These are phyloP conservation scores for Pseudogymnoascus sp. DNA, from an alignment of 2,329 filamentous ascomycete genomes.

Conservation along the genomic window DNA sequence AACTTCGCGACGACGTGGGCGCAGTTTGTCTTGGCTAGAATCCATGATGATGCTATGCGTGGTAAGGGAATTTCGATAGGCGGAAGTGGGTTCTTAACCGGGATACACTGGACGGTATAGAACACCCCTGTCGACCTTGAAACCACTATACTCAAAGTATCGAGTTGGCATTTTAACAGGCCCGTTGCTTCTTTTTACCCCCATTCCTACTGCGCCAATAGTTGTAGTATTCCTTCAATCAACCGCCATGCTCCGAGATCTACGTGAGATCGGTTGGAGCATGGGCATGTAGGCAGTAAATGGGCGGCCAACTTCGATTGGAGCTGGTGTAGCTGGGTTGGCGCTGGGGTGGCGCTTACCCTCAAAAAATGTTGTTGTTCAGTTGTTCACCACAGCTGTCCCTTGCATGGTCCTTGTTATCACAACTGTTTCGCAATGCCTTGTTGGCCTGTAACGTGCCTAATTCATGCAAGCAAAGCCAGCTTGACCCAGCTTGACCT, in stretches of 20 bases:
- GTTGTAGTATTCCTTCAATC: not conserved
- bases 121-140: constrained; percentile 6
- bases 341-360: not conserved
- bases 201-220: not conserved
- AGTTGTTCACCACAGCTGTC: not conserved
- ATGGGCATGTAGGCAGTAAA: not conserved
- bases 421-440: constrained; percentile 1
- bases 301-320: not conserved
- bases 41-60: not conserved
- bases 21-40: not conserved
- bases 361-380: not conserved
- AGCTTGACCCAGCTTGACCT: not conserved
- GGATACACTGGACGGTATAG: not conserved
- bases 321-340: not conserved
- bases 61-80: constrained; percentile 6
- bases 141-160: not conserved
- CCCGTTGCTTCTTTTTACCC: not conserved
- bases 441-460: not conserved
- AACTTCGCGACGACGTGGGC: not conserved
- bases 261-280: not conserved
- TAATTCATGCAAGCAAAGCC: not conserved
- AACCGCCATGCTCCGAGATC: not conserved
- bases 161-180: not conserved
- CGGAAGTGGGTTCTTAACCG: not conserved
- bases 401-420: not conserved